Percentiles rank a stretch among this genome's conserved stretches.
Conservation (phyloP, 805 yeast species). For the Jamesozyma piceae region DNA sequence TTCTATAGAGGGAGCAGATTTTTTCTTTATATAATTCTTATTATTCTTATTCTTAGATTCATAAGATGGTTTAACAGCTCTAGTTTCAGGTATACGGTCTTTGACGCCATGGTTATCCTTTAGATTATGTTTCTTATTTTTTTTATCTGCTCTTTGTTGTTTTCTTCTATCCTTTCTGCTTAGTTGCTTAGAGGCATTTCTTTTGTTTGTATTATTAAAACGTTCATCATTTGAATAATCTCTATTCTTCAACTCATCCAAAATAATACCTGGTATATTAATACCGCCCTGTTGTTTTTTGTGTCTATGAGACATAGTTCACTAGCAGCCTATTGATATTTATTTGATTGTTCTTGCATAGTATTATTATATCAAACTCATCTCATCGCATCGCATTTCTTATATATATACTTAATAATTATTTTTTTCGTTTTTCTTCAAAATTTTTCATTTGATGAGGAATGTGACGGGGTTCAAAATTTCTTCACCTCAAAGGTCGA, state of each 20-base stretch:
- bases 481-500: too few relatives aligned
- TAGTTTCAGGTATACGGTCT: background rate
- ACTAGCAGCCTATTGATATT: background rate
- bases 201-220: conserved; percentile 26
- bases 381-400: background rate
- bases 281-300: conserved; percentile 34
- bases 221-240: conserved; percentile 38
- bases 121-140: conserved; percentile 13
- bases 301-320: conserved; percentile 3
- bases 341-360: too few relatives aligned
- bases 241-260: conserved; percentile 43
- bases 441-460: background rate
- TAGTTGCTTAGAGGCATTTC: conserved; percentile 22
- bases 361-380: too few relatives aligned
- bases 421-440: background rate
- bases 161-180: conserved; percentile 38
- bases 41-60: background rate
- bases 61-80: background rate
- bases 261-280: conserved; percentile 44
- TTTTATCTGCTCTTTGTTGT: conserved; percentile 32
- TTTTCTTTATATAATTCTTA: background rate
- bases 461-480: too few relatives aligned
- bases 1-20: conserved; percentile 12
- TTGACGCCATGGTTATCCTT: background rate
- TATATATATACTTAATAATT: background rate